Evolutionary conservation across 192 early-diverging fungal genomes (phyloP).

Genomic region (Coemansia erecta): DNA sequence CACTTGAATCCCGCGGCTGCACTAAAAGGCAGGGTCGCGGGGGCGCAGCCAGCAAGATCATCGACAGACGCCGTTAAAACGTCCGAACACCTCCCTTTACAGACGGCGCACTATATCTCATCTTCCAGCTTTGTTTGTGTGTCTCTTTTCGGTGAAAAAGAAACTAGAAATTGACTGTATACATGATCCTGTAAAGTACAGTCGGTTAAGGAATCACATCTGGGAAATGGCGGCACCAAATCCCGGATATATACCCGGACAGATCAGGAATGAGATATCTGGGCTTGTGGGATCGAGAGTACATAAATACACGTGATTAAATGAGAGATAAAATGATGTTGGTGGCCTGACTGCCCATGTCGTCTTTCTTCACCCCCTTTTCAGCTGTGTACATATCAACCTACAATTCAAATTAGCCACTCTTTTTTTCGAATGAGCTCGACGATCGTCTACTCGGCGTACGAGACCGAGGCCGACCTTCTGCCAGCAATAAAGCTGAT

Average conservation of each 20-base stretch:
- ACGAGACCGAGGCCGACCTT: conserved; percentile 75
- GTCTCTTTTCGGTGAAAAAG: conserved; percentile 53
- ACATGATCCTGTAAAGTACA: conserved; percentile 56
- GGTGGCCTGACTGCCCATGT: too few species aligned
- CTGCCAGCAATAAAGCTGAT: conserved; percentile 75
- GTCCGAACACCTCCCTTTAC: conserved; percentile 46
- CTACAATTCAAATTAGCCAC: conserved; percentile 43
- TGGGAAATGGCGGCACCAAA: not conserved
- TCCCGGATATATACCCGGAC: not conserved
- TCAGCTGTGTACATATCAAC: conserved; percentile 48
- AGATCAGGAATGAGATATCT: not conserved
- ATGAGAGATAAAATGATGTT: too few species aligned
- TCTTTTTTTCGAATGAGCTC: conserved; percentile 10
- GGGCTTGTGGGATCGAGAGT: not conserved
- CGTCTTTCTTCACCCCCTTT: too few species aligned
- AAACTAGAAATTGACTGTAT: conserved; percentile 54
- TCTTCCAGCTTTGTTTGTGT: conserved; percentile 49
- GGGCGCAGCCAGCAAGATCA: conserved; percentile 51
- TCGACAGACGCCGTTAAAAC: conserved; percentile 13
- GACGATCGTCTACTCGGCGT: conserved; percentile 55
- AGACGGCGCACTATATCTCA: conserved; percentile 47
- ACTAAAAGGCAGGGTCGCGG: conserved; percentile 9
- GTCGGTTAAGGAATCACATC: conserved; percentile 29
- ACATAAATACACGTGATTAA: not conserved
- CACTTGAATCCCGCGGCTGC: conserved; percentile 20